Conservation (phyloP, 257 asterid genomes). For the Henckelia pumila region DNA sequence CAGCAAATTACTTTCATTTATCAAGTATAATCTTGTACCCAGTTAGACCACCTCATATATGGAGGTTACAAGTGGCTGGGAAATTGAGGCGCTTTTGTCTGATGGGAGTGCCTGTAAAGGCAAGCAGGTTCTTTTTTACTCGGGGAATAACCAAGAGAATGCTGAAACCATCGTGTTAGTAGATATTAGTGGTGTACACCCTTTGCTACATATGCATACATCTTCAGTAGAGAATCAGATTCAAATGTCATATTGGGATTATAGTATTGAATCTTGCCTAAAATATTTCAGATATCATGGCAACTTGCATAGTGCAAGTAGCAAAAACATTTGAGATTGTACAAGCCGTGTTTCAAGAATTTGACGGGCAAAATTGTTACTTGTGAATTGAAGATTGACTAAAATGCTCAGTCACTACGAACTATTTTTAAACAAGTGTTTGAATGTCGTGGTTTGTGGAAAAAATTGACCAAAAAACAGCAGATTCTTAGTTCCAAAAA, state of each 20-base stretch:
- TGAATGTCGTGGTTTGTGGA: neutral
- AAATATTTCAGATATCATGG: neutral
- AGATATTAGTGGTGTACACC: neutral
- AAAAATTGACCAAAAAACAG: neutral
- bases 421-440: no score
- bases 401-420: neutral
- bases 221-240: neutral
- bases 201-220: neutral
- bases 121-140: neutral
- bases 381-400: neutral
- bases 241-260: neutral
- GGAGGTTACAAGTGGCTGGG: neutral
- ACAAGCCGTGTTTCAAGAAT: neutral
- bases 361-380: neutral
- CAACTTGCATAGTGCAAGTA: neutral
- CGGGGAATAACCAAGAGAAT: neutral
- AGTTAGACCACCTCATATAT: constrained; percentile 18
- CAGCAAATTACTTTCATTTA: neutral
- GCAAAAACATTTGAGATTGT: neutral
- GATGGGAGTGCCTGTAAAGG: neutral
- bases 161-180: neutral
- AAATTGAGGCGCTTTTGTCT: constrained; percentile 26
- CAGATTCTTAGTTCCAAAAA: no score
- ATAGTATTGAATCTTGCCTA: neutral
- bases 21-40: constrained; percentile 5